Evolutionary conservation across 495 filamentous ascomycete species (phyloP).

Genomic region (Aspergillus affinis): DNA sequence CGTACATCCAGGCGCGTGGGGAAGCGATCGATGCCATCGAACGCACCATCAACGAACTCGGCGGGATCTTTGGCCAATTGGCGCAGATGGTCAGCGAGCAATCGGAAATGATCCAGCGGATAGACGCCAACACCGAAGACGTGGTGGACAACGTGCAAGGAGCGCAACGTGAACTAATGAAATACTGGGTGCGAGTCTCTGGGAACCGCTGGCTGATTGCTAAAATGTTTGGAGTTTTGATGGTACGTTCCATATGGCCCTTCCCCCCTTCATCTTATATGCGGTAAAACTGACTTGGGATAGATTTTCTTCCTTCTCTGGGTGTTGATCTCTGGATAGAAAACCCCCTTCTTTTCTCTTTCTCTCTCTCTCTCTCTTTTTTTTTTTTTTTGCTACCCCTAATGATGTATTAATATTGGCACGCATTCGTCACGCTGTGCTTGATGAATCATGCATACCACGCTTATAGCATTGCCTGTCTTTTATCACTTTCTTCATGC

Average conservation of each 20-base stretch:
- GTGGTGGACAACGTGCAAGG: conserved; percentile 97
- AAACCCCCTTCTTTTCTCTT: conserved; percentile 14
- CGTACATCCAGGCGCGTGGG: conserved; percentile 88
- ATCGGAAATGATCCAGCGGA: conserved; percentile 87
- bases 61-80: conserved; percentile 95
- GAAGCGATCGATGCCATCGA: conserved; percentile 98
- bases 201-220: conserved; percentile 96
- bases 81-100: conserved; percentile 97
- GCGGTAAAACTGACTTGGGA: conserved; percentile 18
- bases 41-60: conserved; percentile 88
- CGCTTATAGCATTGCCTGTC: background rate
- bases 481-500: conserved; percentile 2
- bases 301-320: conserved; percentile 60
- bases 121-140: conserved; percentile 94
- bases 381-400: conserved; percentile 16
- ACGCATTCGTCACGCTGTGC: conserved; percentile 20
- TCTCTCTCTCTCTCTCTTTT: background rate
- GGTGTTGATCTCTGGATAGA: conserved; percentile 57
- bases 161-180: conserved; percentile 87
- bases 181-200: conserved; percentile 92
- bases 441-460: conserved; percentile 11
- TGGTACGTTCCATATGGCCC: too few relatives aligned
- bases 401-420: conserved; percentile 43
- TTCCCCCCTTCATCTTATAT: background rate
- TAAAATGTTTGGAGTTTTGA: conserved; percentile 95